phyloP scores from a whole-genome alignment of 352 stramenopile genomes.

The Lagenidium giganteum region DNA sequence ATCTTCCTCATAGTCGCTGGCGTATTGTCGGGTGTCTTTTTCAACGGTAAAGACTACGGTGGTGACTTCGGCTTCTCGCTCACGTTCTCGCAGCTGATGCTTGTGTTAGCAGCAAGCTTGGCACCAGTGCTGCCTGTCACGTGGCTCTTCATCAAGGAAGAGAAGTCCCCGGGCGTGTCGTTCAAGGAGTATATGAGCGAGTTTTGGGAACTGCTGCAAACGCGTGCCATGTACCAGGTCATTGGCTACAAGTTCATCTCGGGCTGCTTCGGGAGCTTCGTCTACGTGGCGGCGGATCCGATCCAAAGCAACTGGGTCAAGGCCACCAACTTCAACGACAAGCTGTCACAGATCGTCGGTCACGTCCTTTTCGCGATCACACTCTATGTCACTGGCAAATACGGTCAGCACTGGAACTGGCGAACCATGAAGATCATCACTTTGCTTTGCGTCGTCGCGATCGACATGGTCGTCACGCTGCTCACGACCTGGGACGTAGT shows the following conservation, averaged over 20 bases:
- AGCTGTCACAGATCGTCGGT: constrained; percentile 8
- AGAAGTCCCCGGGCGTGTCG: constrained; percentile 5
- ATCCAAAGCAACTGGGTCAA: constrained; percentile 14
- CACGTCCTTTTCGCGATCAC: constrained; percentile 11
- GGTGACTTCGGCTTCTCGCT: constrained; percentile 17
- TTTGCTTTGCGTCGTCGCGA: constrained; percentile 12
- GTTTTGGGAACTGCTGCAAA: constrained; percentile 14
- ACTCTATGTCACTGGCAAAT: constrained; percentile 15
- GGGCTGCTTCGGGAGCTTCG: constrained; percentile 8
- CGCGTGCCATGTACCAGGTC: constrained; percentile 11
- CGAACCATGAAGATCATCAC: constrained; percentile 21
- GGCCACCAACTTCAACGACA: constrained; percentile 17
- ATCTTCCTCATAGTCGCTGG: constrained; percentile 18
- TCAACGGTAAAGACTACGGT: constrained; percentile 19
- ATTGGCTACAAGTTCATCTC: constrained; percentile 5
- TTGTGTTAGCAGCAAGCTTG: constrained; percentile 11
- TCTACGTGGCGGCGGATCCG: constrained; percentile 1
- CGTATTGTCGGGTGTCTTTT: constrained; percentile 17
- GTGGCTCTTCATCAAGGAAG: constrained; percentile 19
- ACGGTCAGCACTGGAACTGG: constrained; percentile 30
- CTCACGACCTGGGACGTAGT: constrained; percentile 31
- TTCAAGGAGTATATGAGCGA: constrained; percentile 16
- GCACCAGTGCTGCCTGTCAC: constrained; percentile 14
- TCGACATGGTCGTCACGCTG: constrained; percentile 23
- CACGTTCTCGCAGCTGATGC: constrained; percentile 17